Conservation (phyloP, 164 flowering plant species). For the Euptelea pleiosperma region DNA sequence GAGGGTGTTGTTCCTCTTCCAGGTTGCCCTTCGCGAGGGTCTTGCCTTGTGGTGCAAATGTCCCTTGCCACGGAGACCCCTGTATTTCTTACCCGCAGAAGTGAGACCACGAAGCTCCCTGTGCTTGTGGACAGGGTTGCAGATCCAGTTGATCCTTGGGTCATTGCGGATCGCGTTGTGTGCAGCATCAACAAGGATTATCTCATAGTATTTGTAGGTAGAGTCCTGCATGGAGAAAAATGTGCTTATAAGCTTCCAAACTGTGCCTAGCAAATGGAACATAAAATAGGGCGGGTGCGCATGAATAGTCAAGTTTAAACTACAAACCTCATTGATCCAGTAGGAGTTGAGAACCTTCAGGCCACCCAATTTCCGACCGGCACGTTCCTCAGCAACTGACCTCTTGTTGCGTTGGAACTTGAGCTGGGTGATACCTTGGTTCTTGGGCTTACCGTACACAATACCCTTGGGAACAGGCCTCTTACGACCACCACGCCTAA, state of each 20-base stretch:
- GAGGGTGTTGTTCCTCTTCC: slow-evolving; percentile 81
- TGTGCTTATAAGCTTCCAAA: too few relatives aligned
- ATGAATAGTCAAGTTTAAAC: background rate
- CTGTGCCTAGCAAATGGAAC: background rate
- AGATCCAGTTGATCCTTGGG: slow-evolving; percentile 60
- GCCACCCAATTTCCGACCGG: slow-evolving; percentile 74
- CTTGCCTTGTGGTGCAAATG: slow-evolving; percentile 46
- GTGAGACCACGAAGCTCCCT: slow-evolving; percentile 56
- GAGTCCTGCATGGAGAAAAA: slow-evolving; percentile 42
- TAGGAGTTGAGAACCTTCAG: slow-evolving; percentile 78
- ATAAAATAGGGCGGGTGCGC: background rate
- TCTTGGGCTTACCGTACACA: slow-evolving; percentile 73
- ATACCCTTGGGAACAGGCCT: slow-evolving; percentile 83
- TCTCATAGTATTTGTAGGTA: slow-evolving; percentile 66
- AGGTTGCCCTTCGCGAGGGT: slow-evolving; percentile 58
- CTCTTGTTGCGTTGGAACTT: slow-evolving; percentile 76
- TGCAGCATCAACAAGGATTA: slow-evolving; percentile 62
- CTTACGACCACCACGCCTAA: slow-evolving; percentile 70
- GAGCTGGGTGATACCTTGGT: slow-evolving; percentile 68
- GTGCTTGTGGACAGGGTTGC: slow-evolving; percentile 55
- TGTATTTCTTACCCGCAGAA: slow-evolving; percentile 52
- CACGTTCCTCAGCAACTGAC: slow-evolving; percentile 78
- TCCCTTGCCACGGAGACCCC: slow-evolving; percentile 51
- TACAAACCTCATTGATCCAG: slow-evolving; percentile 73
- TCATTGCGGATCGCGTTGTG: slow-evolving; percentile 69